phyloP scores from a whole-genome alignment of 169 alveolate genomes.

The Eimeria sp. region DNA sequence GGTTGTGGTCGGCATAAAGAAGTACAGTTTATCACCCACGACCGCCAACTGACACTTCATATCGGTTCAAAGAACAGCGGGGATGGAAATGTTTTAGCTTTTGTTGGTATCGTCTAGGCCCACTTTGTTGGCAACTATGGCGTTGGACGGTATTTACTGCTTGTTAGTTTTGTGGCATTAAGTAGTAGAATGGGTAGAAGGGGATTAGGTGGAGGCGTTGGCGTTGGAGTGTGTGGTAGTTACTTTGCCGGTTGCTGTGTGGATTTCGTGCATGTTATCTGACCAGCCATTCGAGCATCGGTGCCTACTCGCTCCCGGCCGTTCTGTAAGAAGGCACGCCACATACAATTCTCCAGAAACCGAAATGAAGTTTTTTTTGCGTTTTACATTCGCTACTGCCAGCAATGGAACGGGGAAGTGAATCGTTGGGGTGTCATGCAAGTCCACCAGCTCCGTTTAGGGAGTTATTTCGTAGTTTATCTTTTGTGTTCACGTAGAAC shows the following conservation, averaged over 20 bases:
- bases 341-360: neutral
- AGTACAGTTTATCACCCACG: neutral
- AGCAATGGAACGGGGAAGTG: neutral
- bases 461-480: neutral
- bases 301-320: neutral
- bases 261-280: neutral
- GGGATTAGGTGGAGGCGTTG: neutral
- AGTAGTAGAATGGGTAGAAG: neutral
- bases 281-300: neutral
- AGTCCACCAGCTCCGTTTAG: neutral
- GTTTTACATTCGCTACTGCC: neutral
- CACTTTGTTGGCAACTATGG: neutral
- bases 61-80: neutral
- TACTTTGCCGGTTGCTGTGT: neutral
- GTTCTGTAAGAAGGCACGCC: neutral
- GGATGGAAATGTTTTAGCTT: neutral
- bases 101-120: neutral
- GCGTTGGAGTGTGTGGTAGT: neutral
- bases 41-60: neutral
- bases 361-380: conserved; percentile 7
- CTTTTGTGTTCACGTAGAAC: neutral
- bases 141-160: neutral
- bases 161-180: neutral
- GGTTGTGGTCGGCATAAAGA: neutral
- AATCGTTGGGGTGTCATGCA: neutral